Conservation (phyloP, 176 grass and related monocot species). For the Phoenix dactylifera region DNA sequence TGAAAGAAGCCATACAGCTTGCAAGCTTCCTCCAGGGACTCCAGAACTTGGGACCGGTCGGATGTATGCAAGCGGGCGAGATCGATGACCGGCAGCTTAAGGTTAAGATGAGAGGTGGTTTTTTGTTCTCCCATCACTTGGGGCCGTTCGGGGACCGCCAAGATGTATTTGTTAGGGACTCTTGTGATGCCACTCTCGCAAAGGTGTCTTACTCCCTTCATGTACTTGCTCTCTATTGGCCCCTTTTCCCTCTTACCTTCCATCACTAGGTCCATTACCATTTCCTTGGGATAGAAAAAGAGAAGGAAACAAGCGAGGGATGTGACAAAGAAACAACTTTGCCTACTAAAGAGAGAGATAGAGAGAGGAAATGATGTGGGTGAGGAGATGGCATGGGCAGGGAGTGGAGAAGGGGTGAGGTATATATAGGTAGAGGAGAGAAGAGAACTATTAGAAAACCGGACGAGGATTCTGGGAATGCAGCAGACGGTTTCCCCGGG, state of each 20-base stretch:
- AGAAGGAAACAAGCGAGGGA: not conserved
- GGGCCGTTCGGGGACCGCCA: slow-evolving; percentile 46
- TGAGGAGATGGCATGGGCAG: slow-evolving; percentile 1
- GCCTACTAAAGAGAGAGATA: too few relatives aligned
- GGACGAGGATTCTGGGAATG: too few relatives aligned
- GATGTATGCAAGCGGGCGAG: slow-evolving; percentile 36
- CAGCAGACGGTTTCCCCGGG: too few relatives aligned
- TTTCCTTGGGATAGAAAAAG: not conserved
- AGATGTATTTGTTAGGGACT: slow-evolving; percentile 45
- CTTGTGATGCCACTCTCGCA: slow-evolving; percentile 44
- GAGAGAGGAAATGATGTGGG: not conserved
- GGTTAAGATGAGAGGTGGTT: not conserved
- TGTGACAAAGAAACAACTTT: too few relatives aligned
- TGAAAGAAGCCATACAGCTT: slow-evolving; percentile 79
- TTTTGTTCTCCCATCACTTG: not conserved
- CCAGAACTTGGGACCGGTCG: slow-evolving; percentile 31
- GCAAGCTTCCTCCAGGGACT: slow-evolving; percentile 50
- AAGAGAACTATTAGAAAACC: not conserved
- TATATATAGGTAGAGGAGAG: slow-evolving; percentile 19
- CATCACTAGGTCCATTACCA: slow-evolving; percentile 1
- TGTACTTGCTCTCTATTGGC: not conserved
- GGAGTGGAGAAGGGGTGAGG: not conserved
- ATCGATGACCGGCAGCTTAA: slow-evolving; percentile 58
- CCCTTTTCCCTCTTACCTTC: not conserved
- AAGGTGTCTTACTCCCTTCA: slow-evolving; percentile 58